These are phyloP conservation scores for Teratosphaeria gauchensis DNA, from an alignment of 2,329 filamentous ascomycete species.

Conservation along the genomic window DNA sequence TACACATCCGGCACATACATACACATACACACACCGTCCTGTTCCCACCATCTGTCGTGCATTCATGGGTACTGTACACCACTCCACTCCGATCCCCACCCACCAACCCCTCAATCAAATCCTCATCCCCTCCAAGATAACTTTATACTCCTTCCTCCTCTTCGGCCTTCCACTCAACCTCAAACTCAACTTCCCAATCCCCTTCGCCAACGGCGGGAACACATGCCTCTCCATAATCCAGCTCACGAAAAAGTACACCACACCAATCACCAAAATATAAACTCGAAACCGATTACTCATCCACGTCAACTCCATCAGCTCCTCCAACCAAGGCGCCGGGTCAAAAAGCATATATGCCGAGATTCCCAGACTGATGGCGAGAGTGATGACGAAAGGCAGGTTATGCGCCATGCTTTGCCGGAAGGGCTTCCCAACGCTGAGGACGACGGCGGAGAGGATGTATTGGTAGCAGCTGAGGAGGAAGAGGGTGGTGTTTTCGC, in stretches of 20 bases:
- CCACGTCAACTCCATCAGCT: constrained; percentile 76
- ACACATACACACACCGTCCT: too few relatives aligned
- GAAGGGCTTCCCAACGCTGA: constrained; percentile 88
- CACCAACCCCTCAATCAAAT: background rate
- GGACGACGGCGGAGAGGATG: constrained; percentile 76
- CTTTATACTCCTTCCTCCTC: constrained; percentile 79
- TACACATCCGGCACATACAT: too few relatives aligned
- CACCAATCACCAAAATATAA: constrained; percentile 61
- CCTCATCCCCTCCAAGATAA: constrained; percentile 56
- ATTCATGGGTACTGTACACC: too few relatives aligned
- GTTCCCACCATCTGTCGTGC: too few relatives aligned
- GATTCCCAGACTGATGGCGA: constrained; percentile 56
- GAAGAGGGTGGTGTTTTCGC: constrained; percentile 87
- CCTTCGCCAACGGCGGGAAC: constrained; percentile 58
- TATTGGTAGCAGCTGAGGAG: constrained; percentile 90
- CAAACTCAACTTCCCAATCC: constrained; percentile 53
- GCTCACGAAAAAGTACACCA: constrained; percentile 57
- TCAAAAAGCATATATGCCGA: constrained; percentile 72
- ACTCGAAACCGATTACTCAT: constrained; percentile 64
- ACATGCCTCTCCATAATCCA: constrained; percentile 64
- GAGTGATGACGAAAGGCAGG: constrained; percentile 73
- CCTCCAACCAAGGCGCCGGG: constrained; percentile 58
- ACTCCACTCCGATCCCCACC: too few relatives aligned
- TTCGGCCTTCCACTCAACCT: constrained; percentile 53
- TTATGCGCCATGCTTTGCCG: constrained; percentile 71